phyloP scores from a whole-genome alignment of 2,329 filamentous ascomycete species.

The Nigrograna mackinnonii region DNA sequence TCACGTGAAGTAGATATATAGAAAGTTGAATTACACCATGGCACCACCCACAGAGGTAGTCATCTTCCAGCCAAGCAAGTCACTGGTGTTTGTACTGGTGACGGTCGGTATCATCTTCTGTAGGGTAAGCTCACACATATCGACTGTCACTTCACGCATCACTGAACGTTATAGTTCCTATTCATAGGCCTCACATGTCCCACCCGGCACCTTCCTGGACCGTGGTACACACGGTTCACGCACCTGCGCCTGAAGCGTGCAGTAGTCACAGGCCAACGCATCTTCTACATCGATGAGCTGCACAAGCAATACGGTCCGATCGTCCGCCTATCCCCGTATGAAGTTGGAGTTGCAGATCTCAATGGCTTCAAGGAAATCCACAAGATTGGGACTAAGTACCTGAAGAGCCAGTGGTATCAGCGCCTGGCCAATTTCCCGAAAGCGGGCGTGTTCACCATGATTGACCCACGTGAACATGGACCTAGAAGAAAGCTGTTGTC shows the following conservation, averaged over 20 bases:
- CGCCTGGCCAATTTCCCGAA: slow-evolving; percentile 24
- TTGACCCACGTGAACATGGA: slow-evolving; percentile 38
- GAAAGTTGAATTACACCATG: no score
- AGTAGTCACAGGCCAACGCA: slow-evolving; percentile 40
- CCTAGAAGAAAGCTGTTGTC: slow-evolving; percentile 40
- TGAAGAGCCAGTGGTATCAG: slow-evolving; percentile 46
- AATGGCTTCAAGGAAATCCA: slow-evolving; percentile 33
- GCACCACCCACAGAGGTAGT: no score
- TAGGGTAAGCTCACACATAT: not conserved
- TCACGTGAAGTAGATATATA: no score
- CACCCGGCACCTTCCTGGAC: slow-evolving; percentile 29
- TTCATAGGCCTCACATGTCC: slow-evolving; percentile 29
- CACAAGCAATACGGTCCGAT: slow-evolving; percentile 37
- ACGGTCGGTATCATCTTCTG: not conserved
- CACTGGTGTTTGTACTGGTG: not conserved
- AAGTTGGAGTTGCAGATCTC: slow-evolving; percentile 33
- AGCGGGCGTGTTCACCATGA: slow-evolving; percentile 42
- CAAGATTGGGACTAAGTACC: slow-evolving; percentile 30
- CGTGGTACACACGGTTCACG: slow-evolving; percentile 36
- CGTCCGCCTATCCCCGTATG: slow-evolving; percentile 32
- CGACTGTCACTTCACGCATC: not conserved
- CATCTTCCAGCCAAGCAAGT: no score
- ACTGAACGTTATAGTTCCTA: slow-evolving; percentile 13
- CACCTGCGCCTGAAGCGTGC: slow-evolving; percentile 41
- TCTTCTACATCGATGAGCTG: slow-evolving; percentile 43